Percentiles rank a stretch among this genome's conserved stretches.
Evolutionary conservation across 495 filamentous ascomycete species (phyloP).

Genomic region (Immersiella caudata): DNA sequence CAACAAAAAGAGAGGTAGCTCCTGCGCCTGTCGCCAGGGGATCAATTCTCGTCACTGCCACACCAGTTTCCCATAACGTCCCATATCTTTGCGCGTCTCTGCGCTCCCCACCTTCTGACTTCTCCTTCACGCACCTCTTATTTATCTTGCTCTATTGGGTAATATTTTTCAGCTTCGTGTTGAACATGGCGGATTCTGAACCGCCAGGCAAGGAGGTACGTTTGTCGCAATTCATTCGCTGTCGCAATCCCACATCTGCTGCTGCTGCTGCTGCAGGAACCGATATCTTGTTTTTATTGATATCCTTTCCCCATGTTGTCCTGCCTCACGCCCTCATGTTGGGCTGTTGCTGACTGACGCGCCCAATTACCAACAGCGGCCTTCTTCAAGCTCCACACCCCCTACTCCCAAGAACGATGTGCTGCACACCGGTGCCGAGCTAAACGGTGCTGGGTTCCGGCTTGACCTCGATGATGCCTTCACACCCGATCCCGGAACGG

Average conservation of each 20-base stretch:
- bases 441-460: constrained; percentile 28
- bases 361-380: not conserved
- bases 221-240: not conserved
- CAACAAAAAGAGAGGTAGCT: not conserved
- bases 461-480: constrained; percentile 57
- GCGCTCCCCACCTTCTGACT: not conserved
- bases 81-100: not conserved
- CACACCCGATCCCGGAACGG: constrained; percentile 65
- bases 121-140: not conserved
- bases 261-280: not conserved
- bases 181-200: constrained; percentile 16
- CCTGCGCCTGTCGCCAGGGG: too few relatives aligned
- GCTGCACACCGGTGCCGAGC: constrained; percentile 2
- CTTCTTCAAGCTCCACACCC: constrained; percentile 24
- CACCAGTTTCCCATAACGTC: not conserved
- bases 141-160: not conserved
- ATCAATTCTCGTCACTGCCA: not conserved
- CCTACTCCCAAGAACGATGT: constrained; percentile 16
- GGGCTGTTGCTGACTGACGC: not conserved
- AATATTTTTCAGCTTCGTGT: not conserved
- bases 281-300: not conserved
- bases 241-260: not conserved
- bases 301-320: not conserved
- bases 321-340: not conserved
- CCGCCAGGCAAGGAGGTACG: constrained; percentile 17